A percentile compares a stretch with the other conserved stretches of the same genome.
Conservation (phyloP, 2,329 filamentous ascomycete species). For the Arthroderma uncinatum region DNA sequence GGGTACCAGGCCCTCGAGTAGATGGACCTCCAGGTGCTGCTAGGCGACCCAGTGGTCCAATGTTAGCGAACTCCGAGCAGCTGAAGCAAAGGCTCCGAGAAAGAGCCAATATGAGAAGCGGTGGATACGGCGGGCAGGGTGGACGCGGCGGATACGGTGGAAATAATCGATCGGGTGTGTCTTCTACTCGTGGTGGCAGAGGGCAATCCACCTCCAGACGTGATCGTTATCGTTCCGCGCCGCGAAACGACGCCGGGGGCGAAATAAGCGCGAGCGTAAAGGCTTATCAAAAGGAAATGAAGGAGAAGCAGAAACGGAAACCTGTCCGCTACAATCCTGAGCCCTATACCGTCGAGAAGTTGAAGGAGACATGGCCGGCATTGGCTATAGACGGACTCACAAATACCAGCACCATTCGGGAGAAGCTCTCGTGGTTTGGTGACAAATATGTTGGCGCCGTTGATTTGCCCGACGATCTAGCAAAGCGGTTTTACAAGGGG, state of each 20-base stretch:
- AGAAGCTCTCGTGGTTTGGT: constrained; percentile 28
- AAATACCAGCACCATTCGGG: constrained; percentile 23
- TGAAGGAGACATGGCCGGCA: constrained; percentile 32
- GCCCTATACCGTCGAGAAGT: constrained; percentile 22
- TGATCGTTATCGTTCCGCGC: too few relatives aligned
- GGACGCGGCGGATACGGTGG: too few relatives aligned
- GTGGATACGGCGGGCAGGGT: not conserved
- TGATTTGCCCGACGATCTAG: constrained; percentile 28
- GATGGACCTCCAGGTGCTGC: not conserved
- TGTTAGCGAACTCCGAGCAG: not conserved
- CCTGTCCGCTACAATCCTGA: constrained; percentile 28
- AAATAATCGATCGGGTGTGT: too few relatives aligned
- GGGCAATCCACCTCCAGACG: too few relatives aligned
- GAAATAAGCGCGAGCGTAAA: not conserved
- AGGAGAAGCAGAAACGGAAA: constrained; percentile 24
- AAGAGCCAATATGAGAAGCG: not conserved
- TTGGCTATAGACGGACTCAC: constrained; percentile 24
- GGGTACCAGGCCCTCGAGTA: not conserved
- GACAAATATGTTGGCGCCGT: constrained; percentile 28
- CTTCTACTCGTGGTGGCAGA: too few relatives aligned
- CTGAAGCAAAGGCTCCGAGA: constrained; percentile 1
- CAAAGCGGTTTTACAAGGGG: constrained; percentile 27
- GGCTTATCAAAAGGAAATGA: not conserved
- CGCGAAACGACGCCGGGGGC: not conserved
- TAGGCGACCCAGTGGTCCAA: not conserved